phyloP scores from a whole-genome alignment of 1,284 basidiomycete species.

The Xerocomus minutiporus region DNA sequence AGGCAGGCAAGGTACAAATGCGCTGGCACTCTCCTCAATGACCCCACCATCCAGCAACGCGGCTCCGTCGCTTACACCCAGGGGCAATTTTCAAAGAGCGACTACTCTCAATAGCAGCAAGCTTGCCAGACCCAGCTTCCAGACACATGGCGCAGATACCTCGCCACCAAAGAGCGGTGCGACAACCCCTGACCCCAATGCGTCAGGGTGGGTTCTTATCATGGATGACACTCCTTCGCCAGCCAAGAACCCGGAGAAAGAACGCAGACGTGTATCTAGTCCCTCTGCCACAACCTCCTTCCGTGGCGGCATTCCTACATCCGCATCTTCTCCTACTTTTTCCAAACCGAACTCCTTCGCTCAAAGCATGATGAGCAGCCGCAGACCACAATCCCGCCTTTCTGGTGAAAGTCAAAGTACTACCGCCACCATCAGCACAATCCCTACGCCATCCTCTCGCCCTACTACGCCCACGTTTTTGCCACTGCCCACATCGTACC shows the following conservation, averaged over 20 bases:
- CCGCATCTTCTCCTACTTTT: conserved; percentile 37
- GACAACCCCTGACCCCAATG: conserved; percentile 49
- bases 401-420: conserved; percentile 57
- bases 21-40: conserved; percentile 34
- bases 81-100: conserved; percentile 16
- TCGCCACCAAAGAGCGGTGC: conserved; percentile 44
- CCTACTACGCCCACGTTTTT: conserved; percentile 72
- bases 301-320: conserved; percentile 36
- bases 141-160: conserved; percentile 32
- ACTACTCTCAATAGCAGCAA: conserved; percentile 20
- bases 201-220: conserved; percentile 76
- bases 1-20: conserved; percentile 42
- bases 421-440: conserved; percentile 53
- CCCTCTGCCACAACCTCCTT: conserved; percentile 45
- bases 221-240: conserved; percentile 80
- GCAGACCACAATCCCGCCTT: conserved; percentile 65
- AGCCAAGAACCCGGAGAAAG: conserved; percentile 50
- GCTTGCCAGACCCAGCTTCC: conserved; percentile 19
- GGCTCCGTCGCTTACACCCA: conserved; percentile 29
- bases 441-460: conserved; percentile 64
- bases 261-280: conserved; percentile 56
- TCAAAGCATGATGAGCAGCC: conserved; percentile 43
- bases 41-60: conserved; percentile 34
- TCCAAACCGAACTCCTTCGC: conserved; percentile 33
- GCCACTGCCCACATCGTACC: conserved; percentile 53